phyloP scores from a whole-genome alignment of 169 alveolate species.

The Babesia microti region DNA sequence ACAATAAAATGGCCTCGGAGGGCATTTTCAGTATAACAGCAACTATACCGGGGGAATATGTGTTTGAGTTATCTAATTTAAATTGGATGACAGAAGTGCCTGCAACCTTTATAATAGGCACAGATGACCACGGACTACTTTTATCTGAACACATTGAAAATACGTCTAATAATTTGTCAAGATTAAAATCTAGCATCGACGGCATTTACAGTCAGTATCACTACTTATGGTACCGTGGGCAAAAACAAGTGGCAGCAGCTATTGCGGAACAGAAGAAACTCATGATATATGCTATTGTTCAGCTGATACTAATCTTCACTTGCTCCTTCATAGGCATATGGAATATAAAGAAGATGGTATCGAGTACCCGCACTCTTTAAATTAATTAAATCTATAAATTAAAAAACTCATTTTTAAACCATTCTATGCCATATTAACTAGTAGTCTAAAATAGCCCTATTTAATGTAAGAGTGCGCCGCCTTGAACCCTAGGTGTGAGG shows the following conservation, averaged over 20 bases:
- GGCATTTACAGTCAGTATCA: conserved; percentile 40
- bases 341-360: conserved; percentile 42
- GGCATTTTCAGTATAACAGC: conserved; percentile 41
- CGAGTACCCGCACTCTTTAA: conserved; percentile 34
- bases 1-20: conserved; percentile 22
- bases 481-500: too few relatives aligned
- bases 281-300: conserved; percentile 30
- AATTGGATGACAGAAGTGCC: conserved; percentile 42
- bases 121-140: conserved; percentile 44
- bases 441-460: too few relatives aligned
- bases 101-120: conserved; percentile 38
- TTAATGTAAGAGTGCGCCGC: too few relatives aligned
- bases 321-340: conserved; percentile 33
- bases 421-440: too few relatives aligned
- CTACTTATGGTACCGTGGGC: conserved; percentile 44
- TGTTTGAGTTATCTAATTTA: conserved; percentile 25
- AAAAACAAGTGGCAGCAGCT: conserved; percentile 36
- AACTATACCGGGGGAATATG: conserved; percentile 27
- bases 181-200: conserved; percentile 32
- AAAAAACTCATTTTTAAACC: too few relatives aligned
- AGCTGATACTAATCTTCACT: conserved; percentile 20
- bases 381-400: background rate
- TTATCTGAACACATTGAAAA: conserved; percentile 28
- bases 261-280: conserved; percentile 27
- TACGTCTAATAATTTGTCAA: conserved; percentile 19